Conservation (phyloP, 768 basidiomycete species). For the Roridomyces roridus region DNA sequence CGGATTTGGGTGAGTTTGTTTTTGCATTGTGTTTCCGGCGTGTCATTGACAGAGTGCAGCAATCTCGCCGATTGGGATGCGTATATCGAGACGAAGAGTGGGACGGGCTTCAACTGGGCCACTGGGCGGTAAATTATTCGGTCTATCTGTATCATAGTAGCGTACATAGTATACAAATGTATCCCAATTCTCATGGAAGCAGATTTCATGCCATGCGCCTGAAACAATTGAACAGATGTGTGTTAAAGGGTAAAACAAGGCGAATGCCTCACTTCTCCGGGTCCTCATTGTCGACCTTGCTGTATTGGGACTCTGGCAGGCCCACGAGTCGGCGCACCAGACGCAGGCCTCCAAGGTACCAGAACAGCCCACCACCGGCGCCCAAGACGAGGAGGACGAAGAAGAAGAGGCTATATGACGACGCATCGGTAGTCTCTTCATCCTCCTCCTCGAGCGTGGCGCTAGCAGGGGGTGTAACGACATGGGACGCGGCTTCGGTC, state of each 20-base stretch:
- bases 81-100: slow-evolving; percentile 17
- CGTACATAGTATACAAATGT: too few species aligned
- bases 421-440: slow-evolving; percentile 19
- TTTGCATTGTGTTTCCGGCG: neutral
- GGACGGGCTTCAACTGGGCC: slow-evolving; percentile 8
- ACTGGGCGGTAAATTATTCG: too few species aligned
- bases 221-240: slow-evolving; percentile 6
- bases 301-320: slow-evolving; percentile 44
- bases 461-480: slow-evolving; percentile 15
- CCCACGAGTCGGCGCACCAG: slow-evolving; percentile 49
- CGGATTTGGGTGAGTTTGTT: slow-evolving; percentile 9
- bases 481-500: slow-evolving; percentile 13
- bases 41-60: neutral
- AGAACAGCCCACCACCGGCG: slow-evolving; percentile 48
- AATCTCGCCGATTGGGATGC: slow-evolving; percentile 24
- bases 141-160: too few species aligned
- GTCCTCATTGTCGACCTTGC: slow-evolving; percentile 55
- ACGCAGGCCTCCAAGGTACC: slow-evolving; percentile 60
- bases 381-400: slow-evolving; percentile 51
- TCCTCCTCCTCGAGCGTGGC: slow-evolving; percentile 22
- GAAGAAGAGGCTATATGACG: slow-evolving; percentile 38
- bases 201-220: slow-evolving; percentile 19
- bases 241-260: slow-evolving; percentile 5
- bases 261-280: slow-evolving; percentile 50
- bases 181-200: too few species aligned